Evolutionary conservation across 2,329 filamentous ascomycete genomes (phyloP).

Genomic region (Microdochium paspali): DNA sequence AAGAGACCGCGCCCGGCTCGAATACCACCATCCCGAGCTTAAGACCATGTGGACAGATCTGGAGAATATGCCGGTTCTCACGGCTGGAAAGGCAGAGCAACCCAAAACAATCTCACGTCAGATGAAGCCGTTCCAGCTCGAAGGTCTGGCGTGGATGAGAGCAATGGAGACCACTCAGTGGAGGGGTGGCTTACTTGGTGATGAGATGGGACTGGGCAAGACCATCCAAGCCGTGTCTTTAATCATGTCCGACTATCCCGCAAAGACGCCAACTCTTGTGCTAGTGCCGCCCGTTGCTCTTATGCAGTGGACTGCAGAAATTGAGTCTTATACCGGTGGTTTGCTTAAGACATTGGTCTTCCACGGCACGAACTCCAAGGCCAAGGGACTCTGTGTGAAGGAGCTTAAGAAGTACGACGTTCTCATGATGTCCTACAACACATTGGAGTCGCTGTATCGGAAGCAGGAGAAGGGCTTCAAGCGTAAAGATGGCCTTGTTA

Average conservation of each 20-base stretch:
- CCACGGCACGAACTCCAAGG: constrained; percentile 77
- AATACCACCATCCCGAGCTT: constrained; percentile 68
- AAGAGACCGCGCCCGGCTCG: constrained; percentile 57
- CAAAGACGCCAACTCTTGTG: constrained; percentile 72
- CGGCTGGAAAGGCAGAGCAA: constrained; percentile 53
- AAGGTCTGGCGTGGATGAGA: constrained; percentile 91
- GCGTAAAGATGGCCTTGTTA: constrained; percentile 70
- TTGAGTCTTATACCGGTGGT: constrained; percentile 73
- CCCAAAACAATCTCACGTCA: constrained; percentile 71
- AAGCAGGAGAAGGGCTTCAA: constrained; percentile 88
- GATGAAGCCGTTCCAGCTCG: constrained; percentile 87
- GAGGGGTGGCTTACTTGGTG: constrained; percentile 83
- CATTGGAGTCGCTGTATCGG: constrained; percentile 82
- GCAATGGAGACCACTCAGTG: constrained; percentile 79
- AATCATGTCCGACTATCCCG: constrained; percentile 95
- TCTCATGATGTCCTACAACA: constrained; percentile 94
- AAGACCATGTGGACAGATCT: constrained; percentile 78
- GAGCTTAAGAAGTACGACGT: constrained; percentile 80
- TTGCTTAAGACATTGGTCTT: constrained; percentile 85
- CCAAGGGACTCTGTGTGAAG: constrained; percentile 65
- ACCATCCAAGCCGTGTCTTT: constrained; percentile 96
- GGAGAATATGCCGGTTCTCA: constrained; percentile 56
- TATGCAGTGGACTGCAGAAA: constrained; percentile 89
- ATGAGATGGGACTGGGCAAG: constrained; percentile 98
- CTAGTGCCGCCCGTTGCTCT: constrained; percentile 87